These are phyloP conservation scores for Boeremia exigua DNA, from an alignment of 2,329 filamentous ascomycete species.

Conservation along the genomic window DNA sequence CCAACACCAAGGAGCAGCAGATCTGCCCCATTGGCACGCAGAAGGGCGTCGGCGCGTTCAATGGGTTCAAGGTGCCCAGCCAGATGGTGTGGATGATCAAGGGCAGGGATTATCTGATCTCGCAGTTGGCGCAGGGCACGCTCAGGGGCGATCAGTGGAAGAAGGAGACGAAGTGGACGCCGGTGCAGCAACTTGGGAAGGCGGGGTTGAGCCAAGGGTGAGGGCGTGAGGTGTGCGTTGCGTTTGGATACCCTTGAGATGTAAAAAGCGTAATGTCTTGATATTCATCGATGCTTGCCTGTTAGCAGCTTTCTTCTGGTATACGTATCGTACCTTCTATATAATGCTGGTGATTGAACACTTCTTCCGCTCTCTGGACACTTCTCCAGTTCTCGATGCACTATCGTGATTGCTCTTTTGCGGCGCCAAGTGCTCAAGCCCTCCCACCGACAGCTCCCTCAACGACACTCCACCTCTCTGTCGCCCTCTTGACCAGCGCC, in stretches of 20 bases:
- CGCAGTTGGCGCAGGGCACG: slow-evolving; percentile 32
- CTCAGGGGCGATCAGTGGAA: slow-evolving; percentile 40
- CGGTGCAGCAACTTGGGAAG: slow-evolving; percentile 31
- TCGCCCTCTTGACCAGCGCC: slow-evolving; percentile 64
- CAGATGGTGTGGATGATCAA: slow-evolving; percentile 53
- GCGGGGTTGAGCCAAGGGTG: slow-evolving; percentile 30
- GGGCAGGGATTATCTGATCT: slow-evolving; percentile 50
- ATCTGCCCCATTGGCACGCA: slow-evolving; percentile 45
- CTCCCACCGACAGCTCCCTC: slow-evolving; percentile 34
- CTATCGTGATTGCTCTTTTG: not conserved
- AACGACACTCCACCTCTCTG: slow-evolving; percentile 69
- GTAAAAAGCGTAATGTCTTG: slow-evolving; percentile 1
- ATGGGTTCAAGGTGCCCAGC: slow-evolving; percentile 48
- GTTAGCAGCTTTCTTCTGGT: not conserved
- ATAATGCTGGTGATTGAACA: not conserved
- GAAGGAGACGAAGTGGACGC: slow-evolving; percentile 47
- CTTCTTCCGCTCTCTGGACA: no score
- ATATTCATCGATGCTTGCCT: not conserved
- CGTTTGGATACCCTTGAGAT: slow-evolving; percentile 7
- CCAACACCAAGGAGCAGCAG: slow-evolving; percentile 44
- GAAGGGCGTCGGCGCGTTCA: slow-evolving; percentile 48
- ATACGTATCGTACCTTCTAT: no score
- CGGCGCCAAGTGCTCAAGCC: not conserved
- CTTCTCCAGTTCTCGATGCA: not conserved
- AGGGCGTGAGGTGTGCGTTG: not conserved